Evolutionary conservation across 805 yeast species (phyloP).

Genomic region (Torulaspora franciscae): DNA sequence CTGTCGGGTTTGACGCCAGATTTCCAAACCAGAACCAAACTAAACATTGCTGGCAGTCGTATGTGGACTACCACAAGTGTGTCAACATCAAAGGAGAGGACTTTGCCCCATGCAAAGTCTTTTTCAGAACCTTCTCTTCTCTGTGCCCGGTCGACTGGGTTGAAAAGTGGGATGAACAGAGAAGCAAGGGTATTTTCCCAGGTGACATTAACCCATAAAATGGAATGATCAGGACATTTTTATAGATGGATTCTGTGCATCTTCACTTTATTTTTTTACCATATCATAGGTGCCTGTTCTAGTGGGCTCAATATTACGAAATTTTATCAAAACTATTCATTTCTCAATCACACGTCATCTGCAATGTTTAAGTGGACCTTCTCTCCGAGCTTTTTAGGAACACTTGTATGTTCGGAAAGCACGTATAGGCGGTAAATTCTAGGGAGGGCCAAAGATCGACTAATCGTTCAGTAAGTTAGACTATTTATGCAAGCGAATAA

Average conservation of each 20-base stretch:
- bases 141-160: slow-evolving; percentile 83
- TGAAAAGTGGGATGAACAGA: slow-evolving; percentile 84
- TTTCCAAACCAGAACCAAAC: slow-evolving; percentile 98
- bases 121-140: slow-evolving; percentile 84
- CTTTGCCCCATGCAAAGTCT: slow-evolving; percentile 94
- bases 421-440: not conserved
- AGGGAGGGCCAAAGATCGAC: slow-evolving; percentile 1
- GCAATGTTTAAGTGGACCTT: not conserved
- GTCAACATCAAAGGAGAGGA: slow-evolving; percentile 96
- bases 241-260: not conserved
- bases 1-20: slow-evolving; percentile 82
- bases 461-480: slow-evolving; percentile 2
- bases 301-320: not conserved
- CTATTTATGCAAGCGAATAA: slow-evolving; percentile 3
- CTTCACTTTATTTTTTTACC: slow-evolving; percentile 2
- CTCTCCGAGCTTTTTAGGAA: not conserved
- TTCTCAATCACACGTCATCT: not conserved
- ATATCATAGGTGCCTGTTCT: not conserved
- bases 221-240: not conserved
- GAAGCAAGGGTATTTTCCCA: slow-evolving; percentile 56
- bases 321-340: not conserved
- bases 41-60: slow-evolving; percentile 96
- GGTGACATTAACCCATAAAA: slow-evolving; percentile 42
- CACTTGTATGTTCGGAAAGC: not conserved
- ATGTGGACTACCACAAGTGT: slow-evolving; percentile 97